A percentile compares a stretch with the other conserved stretches of the same genome.
Conservation (phyloP, 208 protist genomes). For the Leishmania turanica region DNA sequence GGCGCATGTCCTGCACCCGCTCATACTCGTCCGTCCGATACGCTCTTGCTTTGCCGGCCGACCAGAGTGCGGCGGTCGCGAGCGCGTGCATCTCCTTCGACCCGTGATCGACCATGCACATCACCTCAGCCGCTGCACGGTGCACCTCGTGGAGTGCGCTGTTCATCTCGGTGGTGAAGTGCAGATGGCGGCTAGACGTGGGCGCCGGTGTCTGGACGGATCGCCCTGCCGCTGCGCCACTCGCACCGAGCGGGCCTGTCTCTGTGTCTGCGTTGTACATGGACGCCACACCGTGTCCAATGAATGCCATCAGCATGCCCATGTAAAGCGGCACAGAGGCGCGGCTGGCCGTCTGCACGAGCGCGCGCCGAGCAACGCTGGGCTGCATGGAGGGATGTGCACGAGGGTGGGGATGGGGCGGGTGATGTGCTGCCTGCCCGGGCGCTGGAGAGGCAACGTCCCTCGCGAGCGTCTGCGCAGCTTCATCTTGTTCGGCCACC, state of each 20-base stretch:
- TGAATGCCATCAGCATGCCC: constrained; percentile 30
- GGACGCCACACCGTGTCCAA: constrained; percentile 41
- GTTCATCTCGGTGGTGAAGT: constrained; percentile 15
- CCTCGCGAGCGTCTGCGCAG: background rate
- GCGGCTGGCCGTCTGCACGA: constrained; percentile 16
- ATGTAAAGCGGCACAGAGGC: constrained; percentile 35
- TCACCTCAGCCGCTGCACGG: constrained; percentile 17
- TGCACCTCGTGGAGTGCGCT: constrained; percentile 27
- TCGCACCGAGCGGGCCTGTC: background rate
- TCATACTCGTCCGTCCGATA: constrained; percentile 1
- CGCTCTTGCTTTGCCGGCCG: background rate
- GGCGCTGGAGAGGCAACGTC: background rate
- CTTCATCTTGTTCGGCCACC: background rate
- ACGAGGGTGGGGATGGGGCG: background rate
- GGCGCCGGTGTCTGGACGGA: background rate
- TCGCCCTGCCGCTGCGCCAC: background rate
- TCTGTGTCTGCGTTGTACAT: constrained; percentile 1
- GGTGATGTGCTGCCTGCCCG: background rate
- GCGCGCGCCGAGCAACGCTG: constrained; percentile 26
- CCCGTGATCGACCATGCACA: background rate
- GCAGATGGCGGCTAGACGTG: background rate
- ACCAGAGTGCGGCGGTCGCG: background rate
- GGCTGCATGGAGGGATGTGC: background rate
- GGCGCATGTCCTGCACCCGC: background rate
- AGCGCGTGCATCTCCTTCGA: constrained; percentile 10